A percentile compares a stretch with the other conserved stretches of the same genome.
Conservation (phyloP, 192 early-diverging fungal genomes). For the Coemansia brasiliensis region DNA sequence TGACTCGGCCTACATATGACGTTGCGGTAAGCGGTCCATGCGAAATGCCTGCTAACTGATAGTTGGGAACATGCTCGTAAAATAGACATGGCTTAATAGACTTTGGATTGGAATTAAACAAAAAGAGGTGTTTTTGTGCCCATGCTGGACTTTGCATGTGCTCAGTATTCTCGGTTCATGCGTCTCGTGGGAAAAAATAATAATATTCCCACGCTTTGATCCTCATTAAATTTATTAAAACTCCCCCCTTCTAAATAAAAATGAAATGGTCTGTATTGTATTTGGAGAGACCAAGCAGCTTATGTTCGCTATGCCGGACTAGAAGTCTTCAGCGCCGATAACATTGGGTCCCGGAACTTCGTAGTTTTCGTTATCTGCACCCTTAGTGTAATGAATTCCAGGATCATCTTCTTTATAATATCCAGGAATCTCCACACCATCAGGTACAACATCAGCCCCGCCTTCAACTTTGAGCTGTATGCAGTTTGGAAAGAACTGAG, state of each 20-base stretch:
- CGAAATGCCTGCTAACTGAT: neutral
- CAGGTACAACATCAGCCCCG: constrained; percentile 11
- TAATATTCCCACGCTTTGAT: too few species aligned
- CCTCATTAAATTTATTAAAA: neutral
- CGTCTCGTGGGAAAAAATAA: too few species aligned
- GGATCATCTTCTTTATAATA: constrained; percentile 12
- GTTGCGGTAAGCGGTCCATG: too few species aligned
- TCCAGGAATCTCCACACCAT: constrained; percentile 27
- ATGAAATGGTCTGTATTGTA: too few species aligned
- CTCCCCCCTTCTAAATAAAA: too few species aligned
- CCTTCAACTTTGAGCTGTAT: constrained; percentile 18
- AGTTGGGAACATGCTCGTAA: neutral
- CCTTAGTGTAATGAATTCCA: constrained; percentile 18
- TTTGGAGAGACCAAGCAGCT: too few species aligned
- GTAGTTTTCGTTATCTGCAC: neutral
- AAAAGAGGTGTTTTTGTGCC: neutral
- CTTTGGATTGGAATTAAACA: neutral
- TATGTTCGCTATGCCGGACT: too few species aligned
- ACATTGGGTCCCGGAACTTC: constrained; percentile 11
- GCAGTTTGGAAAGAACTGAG: constrained; percentile 32
- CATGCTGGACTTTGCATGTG: neutral
- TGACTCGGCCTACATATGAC: neutral
- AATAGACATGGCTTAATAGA: neutral
- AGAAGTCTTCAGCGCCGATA: too few species aligned
- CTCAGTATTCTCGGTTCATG: too few species aligned